A percentile compares a stretch with the other conserved stretches of the same genome.
These are phyloP conservation scores for Erucastrum elatum DNA, from an alignment of 345 rosid species.

Conservation along the genomic window DNA sequence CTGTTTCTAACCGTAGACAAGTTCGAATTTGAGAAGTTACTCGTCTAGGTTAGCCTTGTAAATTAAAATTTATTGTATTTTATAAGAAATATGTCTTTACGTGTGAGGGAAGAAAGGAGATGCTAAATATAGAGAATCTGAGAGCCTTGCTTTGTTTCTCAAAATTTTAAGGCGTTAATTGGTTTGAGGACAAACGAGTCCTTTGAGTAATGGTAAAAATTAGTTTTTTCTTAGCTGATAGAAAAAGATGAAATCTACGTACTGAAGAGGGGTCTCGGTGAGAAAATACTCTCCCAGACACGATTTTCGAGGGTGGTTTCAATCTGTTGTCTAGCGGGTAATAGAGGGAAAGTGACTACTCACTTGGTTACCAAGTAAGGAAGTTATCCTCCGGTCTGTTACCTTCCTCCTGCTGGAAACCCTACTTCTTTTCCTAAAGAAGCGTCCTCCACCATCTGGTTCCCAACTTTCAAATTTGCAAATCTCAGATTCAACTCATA, in stretches of 20 bases:
- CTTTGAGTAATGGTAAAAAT: constrained; percentile 32
- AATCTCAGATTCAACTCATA: too few relatives aligned
- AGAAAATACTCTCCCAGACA: too few relatives aligned
- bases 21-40: not conserved
- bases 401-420: too few relatives aligned
- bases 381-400: too few relatives aligned
- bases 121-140: constrained; percentile 39
- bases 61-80: not conserved
- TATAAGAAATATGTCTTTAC: not conserved
- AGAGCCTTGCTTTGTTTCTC: constrained; percentile 44
- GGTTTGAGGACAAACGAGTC: constrained; percentile 49
- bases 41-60: not conserved
- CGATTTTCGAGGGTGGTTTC: too few relatives aligned
- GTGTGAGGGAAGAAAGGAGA: not conserved
- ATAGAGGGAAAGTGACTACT: too few relatives aligned
- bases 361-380: too few relatives aligned
- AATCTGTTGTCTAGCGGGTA: too few relatives aligned
- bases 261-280: too few relatives aligned
- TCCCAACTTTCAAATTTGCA: too few relatives aligned
- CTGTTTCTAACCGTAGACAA: not conserved
- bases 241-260: constrained; percentile 38
- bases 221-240: constrained; percentile 21
- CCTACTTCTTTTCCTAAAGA: too few relatives aligned
- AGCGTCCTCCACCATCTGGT: too few relatives aligned
- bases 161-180: constrained; percentile 45